phyloP scores from a whole-genome alignment of 306 rosid species.

The Morella rubra region DNA sequence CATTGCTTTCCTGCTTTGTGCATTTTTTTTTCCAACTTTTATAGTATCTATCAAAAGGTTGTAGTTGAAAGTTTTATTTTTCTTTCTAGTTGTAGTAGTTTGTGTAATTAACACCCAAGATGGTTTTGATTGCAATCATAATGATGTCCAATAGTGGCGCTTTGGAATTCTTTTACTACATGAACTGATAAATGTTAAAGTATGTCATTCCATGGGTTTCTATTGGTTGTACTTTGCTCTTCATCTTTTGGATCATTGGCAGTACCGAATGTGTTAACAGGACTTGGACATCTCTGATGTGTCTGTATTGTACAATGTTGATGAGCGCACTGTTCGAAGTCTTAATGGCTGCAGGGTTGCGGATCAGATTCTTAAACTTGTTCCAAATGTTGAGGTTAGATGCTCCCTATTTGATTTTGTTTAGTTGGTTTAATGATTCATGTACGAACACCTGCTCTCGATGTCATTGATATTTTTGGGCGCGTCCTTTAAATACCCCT shows the following conservation, averaged over 20 bases:
- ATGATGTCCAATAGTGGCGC: background rate
- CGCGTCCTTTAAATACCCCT: background rate
- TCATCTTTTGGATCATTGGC: conserved; percentile 12
- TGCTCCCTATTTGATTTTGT: background rate
- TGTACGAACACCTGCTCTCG: background rate
- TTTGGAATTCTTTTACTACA: background rate
- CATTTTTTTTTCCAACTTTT: too few species aligned
- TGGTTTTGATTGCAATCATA: background rate
- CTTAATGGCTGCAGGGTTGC: conserved; percentile 98
- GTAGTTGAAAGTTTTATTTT: background rate
- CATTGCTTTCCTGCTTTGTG: background rate
- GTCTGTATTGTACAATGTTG: conserved; percentile 66
- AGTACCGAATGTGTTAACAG: conserved; percentile 41
- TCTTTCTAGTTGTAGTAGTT: background rate
- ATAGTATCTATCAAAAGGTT: background rate
- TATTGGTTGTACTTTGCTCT: background rate
- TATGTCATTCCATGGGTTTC: background rate
- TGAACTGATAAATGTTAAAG: background rate
- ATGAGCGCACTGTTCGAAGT: conserved; percentile 92
- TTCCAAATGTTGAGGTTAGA: conserved; percentile 83
- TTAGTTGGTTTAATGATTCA: background rate
- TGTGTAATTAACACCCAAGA: background rate
- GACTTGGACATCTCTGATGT: conserved; percentile 78
- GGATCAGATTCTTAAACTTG: conserved; percentile 94
- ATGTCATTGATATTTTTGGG: background rate